phyloP scores from a whole-genome alignment of 768 basidiomycete genomes.

The Kwoniella mangroviensis region DNA sequence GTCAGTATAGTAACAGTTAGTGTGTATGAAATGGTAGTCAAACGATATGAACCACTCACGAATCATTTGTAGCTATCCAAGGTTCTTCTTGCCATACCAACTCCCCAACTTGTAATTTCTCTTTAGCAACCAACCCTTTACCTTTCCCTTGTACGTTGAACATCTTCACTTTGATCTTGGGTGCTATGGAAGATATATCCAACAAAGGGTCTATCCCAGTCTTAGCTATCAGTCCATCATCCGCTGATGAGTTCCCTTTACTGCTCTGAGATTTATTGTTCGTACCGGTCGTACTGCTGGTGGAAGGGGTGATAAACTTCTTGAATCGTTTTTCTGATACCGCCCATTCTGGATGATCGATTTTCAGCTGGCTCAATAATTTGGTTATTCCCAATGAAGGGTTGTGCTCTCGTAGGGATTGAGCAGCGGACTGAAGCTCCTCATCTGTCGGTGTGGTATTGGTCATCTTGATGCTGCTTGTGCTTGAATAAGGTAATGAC shows the following conservation, averaged over 20 bases:
- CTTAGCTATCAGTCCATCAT: constrained; percentile 62
- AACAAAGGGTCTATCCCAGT: constrained; percentile 69
- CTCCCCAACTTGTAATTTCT: constrained; percentile 72
- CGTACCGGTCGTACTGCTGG: constrained; percentile 32
- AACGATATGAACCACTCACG: no score
- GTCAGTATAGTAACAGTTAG: no score
- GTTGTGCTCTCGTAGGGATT: constrained; percentile 65
- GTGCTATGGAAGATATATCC: constrained; percentile 68
- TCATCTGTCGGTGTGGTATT: constrained; percentile 64
- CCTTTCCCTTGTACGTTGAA: constrained; percentile 71
- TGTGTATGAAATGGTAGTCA: no score
- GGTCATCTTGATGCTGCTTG: neutral
- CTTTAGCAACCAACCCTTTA: constrained; percentile 78
- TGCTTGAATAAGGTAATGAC: neutral
- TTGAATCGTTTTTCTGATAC: constrained; percentile 83
- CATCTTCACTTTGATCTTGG: constrained; percentile 69
- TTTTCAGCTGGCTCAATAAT: constrained; percentile 69
- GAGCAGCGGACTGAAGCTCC: constrained; percentile 66
- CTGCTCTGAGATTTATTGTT: neutral
- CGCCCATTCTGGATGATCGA: constrained; percentile 69
- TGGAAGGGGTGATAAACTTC: constrained; percentile 62
- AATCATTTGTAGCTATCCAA: constrained; percentile 49
- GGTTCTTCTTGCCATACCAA: constrained; percentile 75
- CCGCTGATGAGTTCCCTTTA: constrained; percentile 7
- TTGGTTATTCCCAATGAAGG: constrained; percentile 74